These are phyloP conservation scores for Oryza officinalis DNA, from an alignment of 176 grass and related monocot species.

Conservation along the genomic window DNA sequence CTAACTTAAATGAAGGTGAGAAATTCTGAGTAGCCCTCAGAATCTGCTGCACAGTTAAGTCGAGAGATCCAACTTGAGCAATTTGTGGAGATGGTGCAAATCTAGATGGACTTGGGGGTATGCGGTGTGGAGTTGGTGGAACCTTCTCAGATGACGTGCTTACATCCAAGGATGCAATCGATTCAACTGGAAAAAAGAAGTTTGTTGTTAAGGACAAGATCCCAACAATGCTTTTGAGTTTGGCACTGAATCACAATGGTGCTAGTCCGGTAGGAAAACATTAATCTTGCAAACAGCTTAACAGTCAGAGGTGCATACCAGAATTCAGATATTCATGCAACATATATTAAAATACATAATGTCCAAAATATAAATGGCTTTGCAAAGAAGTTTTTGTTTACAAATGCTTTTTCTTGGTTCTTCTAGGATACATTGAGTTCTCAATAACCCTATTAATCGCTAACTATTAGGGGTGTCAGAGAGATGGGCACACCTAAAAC, in stretches of 20 bases:
- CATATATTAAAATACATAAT: slow-evolving; percentile 4
- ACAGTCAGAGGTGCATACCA: not conserved
- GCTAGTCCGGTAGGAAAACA: not conserved
- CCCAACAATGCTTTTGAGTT: not conserved
- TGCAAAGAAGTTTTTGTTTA: not conserved
- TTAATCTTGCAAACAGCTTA: not conserved
- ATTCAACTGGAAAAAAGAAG: slow-evolving; percentile 57
- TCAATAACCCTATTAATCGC: not conserved
- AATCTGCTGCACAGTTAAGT: slow-evolving; percentile 77
- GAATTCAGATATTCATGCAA: not conserved
- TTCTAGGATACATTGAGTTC: not conserved
- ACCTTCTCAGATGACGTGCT: slow-evolving; percentile 86
- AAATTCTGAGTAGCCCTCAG: slow-evolving; percentile 90
- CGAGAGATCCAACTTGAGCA: slow-evolving; percentile 67
- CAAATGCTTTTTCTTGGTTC: not conserved
- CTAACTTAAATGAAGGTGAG: slow-evolving; percentile 76
- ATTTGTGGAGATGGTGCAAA: slow-evolving; percentile 81
- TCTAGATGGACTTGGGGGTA: slow-evolving; percentile 98
- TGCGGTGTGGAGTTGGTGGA: slow-evolving; percentile 63
- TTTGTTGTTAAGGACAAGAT: slow-evolving; percentile 16
- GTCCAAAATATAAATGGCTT: not conserved
- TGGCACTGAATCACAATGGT: not conserved
- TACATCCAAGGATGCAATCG: slow-evolving; percentile 65
- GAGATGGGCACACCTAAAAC: not conserved
- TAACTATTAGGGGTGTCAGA: not conserved